Conservation (phyloP, 371 early-diverging fungal species). For the Mortierella sp. region DNA sequence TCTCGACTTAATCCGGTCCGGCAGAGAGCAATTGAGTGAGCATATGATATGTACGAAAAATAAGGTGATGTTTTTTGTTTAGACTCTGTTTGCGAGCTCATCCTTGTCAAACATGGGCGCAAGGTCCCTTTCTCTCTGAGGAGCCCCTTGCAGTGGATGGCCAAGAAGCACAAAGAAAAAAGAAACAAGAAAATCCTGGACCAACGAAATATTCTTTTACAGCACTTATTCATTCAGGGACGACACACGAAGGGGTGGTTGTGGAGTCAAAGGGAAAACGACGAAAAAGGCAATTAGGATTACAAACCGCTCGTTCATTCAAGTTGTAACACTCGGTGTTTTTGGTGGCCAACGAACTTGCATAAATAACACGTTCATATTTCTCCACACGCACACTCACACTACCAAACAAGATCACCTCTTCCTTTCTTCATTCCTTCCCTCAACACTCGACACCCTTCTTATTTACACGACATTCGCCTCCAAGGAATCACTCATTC, state of each 20-base stretch:
- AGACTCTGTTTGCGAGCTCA: not conserved
- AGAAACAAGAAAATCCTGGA: not conserved
- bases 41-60: not conserved
- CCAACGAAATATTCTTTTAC: slow-evolving; percentile 6
- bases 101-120: not conserved
- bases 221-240: not conserved
- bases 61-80: not conserved
- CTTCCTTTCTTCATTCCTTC: not conserved
- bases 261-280: slow-evolving; percentile 6
- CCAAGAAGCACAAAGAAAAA: not conserved
- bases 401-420: not conserved
- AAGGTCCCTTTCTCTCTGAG: not conserved
- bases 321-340: not conserved
- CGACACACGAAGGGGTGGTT: not conserved
- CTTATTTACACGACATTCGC: not conserved
- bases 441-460: not conserved
- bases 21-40: slow-evolving; percentile 6
- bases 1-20: not conserved
- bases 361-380: slow-evolving; percentile 13
- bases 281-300: slow-evolving; percentile 11
- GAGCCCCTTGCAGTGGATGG: not conserved
- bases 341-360: not conserved
- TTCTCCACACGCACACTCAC: slow-evolving; percentile 5
- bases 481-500: not conserved
- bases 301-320: slow-evolving; percentile 19